Conservation (phyloP, 768 basidiomycete species). For the Brasilioporus rufonigricans region DNA sequence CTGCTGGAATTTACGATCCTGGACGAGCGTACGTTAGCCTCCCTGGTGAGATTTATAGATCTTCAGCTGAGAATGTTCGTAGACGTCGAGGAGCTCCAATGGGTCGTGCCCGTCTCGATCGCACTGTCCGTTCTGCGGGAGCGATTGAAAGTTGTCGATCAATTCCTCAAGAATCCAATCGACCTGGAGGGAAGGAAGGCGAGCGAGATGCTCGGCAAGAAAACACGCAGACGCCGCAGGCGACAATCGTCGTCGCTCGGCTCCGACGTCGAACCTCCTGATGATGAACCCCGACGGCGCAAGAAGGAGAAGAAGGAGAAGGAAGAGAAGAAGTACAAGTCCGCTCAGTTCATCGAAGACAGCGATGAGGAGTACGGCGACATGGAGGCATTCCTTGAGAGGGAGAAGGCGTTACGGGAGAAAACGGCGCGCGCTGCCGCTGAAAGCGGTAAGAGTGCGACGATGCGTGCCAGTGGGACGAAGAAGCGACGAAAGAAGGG, state of each 20-base stretch:
- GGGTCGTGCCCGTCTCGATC: conserved; percentile 79
- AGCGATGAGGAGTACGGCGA: conserved; percentile 82
- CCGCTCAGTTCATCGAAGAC: conserved; percentile 89
- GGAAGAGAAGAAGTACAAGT: conserved; percentile 78
- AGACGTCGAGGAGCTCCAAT: conserved; percentile 76
- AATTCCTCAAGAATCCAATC: conserved; percentile 80
- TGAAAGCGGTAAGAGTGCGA: conserved; percentile 37
- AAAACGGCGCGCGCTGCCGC: conserved; percentile 47
- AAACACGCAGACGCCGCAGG: conserved; percentile 49
- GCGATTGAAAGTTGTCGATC: conserved; percentile 72
- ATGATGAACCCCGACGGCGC: conserved; percentile 34
- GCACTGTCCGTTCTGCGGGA: conserved; percentile 64
- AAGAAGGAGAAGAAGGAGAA: conserved; percentile 54
- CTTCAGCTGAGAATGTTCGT: conserved; percentile 7
- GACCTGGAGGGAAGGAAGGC: conserved; percentile 78
- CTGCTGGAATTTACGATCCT: conserved; percentile 68
- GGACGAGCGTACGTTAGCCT: conserved; percentile 55
- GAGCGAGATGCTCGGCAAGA: conserved; percentile 66
- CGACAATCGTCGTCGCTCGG: conserved; percentile 49
- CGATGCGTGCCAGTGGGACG: conserved; percentile 48
- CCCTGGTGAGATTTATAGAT: background rate
- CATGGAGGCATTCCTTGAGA: conserved; percentile 79
- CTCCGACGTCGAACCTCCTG: conserved; percentile 37
- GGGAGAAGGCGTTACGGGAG: conserved; percentile 63
- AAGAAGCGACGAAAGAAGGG: conserved; percentile 55